These are phyloP conservation scores for Dactylellina sp. DNA, from an alignment of 2,329 filamentous ascomycete genomes.

Conservation along the genomic window DNA sequence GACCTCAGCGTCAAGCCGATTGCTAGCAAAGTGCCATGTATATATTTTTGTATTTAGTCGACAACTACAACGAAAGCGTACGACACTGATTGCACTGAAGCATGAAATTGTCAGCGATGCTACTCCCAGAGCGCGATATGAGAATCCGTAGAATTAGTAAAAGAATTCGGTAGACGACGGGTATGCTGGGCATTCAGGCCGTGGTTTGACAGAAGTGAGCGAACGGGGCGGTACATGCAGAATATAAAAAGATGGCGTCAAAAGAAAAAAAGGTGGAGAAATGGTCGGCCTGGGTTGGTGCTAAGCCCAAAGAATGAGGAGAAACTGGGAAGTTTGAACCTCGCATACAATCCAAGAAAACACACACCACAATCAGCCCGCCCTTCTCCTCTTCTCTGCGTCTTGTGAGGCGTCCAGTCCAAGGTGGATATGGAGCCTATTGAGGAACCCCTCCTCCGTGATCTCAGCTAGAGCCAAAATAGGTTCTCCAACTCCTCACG, in stretches of 20 bases:
- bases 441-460: constrained; percentile 27
- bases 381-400: constrained; percentile 22
- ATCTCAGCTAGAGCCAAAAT: constrained; percentile 20
- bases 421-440: too few species aligned
- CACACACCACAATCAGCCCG: constrained; percentile 52
- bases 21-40: constrained; percentile 40
- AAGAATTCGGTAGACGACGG: constrained; percentile 1
- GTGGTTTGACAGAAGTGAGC: background rate
- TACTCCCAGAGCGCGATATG: constrained; percentile 20
- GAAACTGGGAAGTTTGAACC: constrained; percentile 51
- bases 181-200: constrained; percentile 20
- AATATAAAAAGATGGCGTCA: constrained; percentile 48
- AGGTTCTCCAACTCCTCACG: constrained; percentile 30
- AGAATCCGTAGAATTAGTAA: background rate
- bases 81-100: constrained; percentile 20
- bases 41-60: constrained; percentile 27
- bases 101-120: constrained; percentile 22
- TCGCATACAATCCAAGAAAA: constrained; percentile 34
- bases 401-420: constrained; percentile 22
- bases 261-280: constrained; percentile 46
- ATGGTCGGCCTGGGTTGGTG: constrained; percentile 41
- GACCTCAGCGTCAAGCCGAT: constrained; percentile 53
- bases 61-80: constrained; percentile 42
- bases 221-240: constrained; percentile 3
- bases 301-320: constrained; percentile 52